These are phyloP conservation scores for Yamadazyma blattariae DNA, from an alignment of 1,139 yeast genomes.

Conservation along the genomic window DNA sequence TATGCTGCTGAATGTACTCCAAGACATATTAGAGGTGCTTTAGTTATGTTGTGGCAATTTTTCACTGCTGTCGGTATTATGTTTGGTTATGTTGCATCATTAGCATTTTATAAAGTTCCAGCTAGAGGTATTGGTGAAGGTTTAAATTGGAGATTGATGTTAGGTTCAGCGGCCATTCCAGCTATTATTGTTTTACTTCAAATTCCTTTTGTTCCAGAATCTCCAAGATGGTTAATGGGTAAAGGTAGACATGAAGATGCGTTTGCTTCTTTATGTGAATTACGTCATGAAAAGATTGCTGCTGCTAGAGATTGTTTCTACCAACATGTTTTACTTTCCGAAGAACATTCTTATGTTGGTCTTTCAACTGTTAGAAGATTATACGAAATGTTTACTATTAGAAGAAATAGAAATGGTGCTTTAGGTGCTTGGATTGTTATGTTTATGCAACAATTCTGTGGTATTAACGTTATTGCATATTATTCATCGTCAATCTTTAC, in stretches of 20 bases:
- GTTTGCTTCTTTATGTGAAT: conserved; percentile 45
- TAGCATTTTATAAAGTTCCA: conserved; percentile 50
- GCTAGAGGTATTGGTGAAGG: conserved; percentile 40
- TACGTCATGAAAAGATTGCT: conserved; percentile 52
- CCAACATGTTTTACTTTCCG: conserved; percentile 62
- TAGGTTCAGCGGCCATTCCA: conserved; percentile 75
- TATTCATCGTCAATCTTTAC: conserved; percentile 73
- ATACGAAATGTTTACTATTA: conserved; percentile 57
- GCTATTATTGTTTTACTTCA: conserved; percentile 66
- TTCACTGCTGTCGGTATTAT: conserved; percentile 87
- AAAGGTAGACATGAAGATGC: conserved; percentile 59
- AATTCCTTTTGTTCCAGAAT: conserved; percentile 71
- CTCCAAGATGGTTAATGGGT: conserved; percentile 80
- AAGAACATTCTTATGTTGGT: conserved; percentile 56
- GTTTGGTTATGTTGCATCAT: conserved; percentile 70
- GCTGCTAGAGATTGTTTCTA: conserved; percentile 80
- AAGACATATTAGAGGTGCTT: conserved; percentile 70
- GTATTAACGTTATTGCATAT: conserved; percentile 85
- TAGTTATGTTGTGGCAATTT: conserved; percentile 87
- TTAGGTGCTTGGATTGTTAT: conserved; percentile 78
- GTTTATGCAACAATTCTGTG: conserved; percentile 93
- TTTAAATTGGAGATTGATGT: conserved; percentile 77
- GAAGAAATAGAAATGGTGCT: conserved; percentile 83
- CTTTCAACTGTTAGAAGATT: conserved; percentile 52
- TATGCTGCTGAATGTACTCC: conserved; percentile 83